These are phyloP conservation scores for Ceratopteris richardii DNA, from an alignment of 75 land plant genomes.

Conservation along the genomic window DNA sequence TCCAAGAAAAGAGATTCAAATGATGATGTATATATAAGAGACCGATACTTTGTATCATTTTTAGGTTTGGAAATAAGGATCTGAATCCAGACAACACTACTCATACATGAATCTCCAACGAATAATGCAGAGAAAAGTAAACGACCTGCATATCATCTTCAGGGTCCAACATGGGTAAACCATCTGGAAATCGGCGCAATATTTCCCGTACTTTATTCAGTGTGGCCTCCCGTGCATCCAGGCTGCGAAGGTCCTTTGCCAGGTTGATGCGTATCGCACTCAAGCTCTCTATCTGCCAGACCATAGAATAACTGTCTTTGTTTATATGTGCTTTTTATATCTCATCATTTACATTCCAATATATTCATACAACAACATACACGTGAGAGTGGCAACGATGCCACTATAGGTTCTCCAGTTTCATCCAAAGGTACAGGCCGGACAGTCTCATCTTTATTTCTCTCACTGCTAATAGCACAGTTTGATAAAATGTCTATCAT, in stretches of 20 bases:
- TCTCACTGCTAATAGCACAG: slow-evolving; percentile 50
- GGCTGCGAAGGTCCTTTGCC: slow-evolving; percentile 79
- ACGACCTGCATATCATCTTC: slow-evolving; percentile 88
- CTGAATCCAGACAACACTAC: no score
- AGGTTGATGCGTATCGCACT: slow-evolving; percentile 60
- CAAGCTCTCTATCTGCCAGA: slow-evolving; percentile 57
- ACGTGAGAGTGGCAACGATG: slow-evolving; percentile 72
- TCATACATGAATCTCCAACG: no score
- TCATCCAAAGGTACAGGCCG: slow-evolving; percentile 55
- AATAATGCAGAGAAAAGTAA: no score
- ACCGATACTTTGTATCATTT: no score
- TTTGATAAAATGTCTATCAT: slow-evolving; percentile 73
- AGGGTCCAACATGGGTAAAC: slow-evolving; percentile 76
- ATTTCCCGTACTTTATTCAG: slow-evolving; percentile 70
- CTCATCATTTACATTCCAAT: no score
- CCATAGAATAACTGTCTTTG: slow-evolving; percentile 1
- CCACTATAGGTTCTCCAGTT: slow-evolving; percentile 84
- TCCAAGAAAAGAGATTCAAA: no score
- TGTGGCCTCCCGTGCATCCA: slow-evolving; percentile 65
- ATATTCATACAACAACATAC: slow-evolving; percentile 11
- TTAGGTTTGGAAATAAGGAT: no score
- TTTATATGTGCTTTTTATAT: no score
- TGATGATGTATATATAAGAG: no score
- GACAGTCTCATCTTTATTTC: slow-evolving; percentile 27
- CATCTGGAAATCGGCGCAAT: slow-evolving; percentile 60